A percentile compares a stretch with the other conserved stretches of the same genome.
phyloP scores from a whole-genome alignment of 2,329 filamentous ascomycete genomes.

The Pseudogymnoascus sp. region DNA sequence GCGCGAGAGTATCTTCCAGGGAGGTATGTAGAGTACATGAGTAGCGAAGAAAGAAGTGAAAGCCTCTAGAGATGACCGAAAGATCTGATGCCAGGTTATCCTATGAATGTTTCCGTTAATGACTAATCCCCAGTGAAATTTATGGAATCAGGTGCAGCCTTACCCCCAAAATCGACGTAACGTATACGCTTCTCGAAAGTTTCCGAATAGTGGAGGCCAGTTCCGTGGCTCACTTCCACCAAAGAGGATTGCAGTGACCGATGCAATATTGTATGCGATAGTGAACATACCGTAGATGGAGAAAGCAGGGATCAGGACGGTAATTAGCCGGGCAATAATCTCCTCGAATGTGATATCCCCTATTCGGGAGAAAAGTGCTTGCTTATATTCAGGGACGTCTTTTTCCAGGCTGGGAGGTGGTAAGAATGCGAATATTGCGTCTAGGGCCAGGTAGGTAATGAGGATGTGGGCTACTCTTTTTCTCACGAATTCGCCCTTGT shows the following conservation, averaged over 20 bases:
- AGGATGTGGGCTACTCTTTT: neutral
- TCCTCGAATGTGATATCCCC: neutral
- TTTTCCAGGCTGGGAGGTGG: neutral
- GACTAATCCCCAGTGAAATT: neutral
- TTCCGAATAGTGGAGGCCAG: neutral
- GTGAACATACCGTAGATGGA: neutral
- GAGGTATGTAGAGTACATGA: neutral
- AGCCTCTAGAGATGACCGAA: slow-evolving; percentile 4
- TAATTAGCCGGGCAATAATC: neutral
- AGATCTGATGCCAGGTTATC: neutral
- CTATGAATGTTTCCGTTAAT: neutral
- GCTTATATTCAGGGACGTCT: neutral
- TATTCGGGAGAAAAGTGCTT: neutral
- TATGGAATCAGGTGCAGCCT: neutral
- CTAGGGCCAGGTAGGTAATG: neutral
- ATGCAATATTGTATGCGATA: neutral
- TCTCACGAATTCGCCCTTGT: neutral
- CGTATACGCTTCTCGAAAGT: neutral
- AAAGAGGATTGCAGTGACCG: neutral
- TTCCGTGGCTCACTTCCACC: neutral
- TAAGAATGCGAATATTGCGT: neutral
- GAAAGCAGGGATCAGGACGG: neutral
- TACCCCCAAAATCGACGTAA: slow-evolving; percentile 2
- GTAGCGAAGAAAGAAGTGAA: neutral
- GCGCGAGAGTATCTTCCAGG: neutral